These are phyloP conservation scores for Phytophthora tubulina DNA, from an alignment of 352 stramenopile genomes.

Conservation along the genomic window DNA sequence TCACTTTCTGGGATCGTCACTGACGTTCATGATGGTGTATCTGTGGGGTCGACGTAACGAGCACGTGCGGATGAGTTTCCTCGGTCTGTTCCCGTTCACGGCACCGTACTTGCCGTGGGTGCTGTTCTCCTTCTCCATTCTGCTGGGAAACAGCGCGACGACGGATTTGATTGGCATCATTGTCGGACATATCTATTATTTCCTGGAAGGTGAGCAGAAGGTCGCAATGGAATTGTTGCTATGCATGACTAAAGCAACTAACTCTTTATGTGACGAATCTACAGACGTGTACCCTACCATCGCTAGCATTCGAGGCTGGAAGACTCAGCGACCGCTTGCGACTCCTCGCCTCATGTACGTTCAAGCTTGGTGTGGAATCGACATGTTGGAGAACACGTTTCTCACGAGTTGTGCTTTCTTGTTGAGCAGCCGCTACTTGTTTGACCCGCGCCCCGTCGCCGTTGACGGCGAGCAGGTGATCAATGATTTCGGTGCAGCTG, in stretches of 20 bases:
- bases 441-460: constrained; percentile 59
- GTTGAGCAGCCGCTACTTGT: constrained; percentile 62
- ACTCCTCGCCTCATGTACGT: constrained; percentile 93
- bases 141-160: constrained; percentile 96
- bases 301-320: constrained; percentile 96
- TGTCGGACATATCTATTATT: constrained; percentile 99
- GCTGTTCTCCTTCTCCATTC: constrained; percentile 96
- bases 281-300: constrained; percentile 98
- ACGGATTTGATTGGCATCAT: constrained; percentile 99
- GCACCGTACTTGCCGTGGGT: constrained; percentile 99
- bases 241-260: constrained; percentile 3
- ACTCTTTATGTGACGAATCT: constrained; percentile 19
- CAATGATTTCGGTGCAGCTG: constrained; percentile 61
- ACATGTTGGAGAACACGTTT: neutral
- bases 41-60: constrained; percentile 97
- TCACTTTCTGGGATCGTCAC: constrained; percentile 97
- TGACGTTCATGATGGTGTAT: constrained; percentile 99
- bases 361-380: neutral
- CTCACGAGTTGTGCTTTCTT: constrained; percentile 7
- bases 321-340: constrained; percentile 89
- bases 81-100: constrained; percentile 98
- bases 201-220: constrained; percentile 91
- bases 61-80: constrained; percentile 97
- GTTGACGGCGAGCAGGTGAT: constrained; percentile 66
- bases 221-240: neutral